A percentile compares a stretch with the other conserved stretches of the same genome.
Evolutionary conservation across 371 early-diverging fungal genomes (phyloP).

Genomic region (Nosema muscidifuracis): DNA sequence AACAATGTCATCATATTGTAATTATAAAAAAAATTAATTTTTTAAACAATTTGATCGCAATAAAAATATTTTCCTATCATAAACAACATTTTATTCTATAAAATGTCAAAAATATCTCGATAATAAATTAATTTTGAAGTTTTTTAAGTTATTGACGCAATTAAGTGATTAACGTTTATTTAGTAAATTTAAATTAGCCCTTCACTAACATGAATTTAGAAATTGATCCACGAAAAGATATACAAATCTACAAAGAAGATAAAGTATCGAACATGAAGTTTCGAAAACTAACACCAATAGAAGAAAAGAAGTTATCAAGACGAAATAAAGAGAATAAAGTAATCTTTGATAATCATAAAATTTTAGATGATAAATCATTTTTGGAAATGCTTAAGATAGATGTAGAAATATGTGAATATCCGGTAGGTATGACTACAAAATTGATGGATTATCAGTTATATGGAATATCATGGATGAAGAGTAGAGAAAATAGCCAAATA

Average conservation of each 20-base stretch:
- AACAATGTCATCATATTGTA: too few relatives aligned
- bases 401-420: not conserved
- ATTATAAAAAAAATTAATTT: too few relatives aligned
- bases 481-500: not conserved
- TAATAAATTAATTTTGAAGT: too few relatives aligned
- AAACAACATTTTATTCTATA: too few relatives aligned
- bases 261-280: not conserved
- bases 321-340: not conserved
- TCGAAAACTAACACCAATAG: slow-evolving; percentile 2
- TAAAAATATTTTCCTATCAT: too few relatives aligned
- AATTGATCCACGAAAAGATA: not conserved
- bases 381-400: not conserved
- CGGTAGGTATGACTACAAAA: not conserved
- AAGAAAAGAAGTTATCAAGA: not conserved
- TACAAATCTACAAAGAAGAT: slow-evolving; percentile 4
- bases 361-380: not conserved
- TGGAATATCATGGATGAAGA: slow-evolving; percentile 8
- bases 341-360: not conserved
- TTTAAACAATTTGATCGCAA: too few relatives aligned
- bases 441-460: slow-evolving; percentile 6
- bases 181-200: too few relatives aligned
- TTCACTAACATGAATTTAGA: not conserved
- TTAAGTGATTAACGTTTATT: too few relatives aligned
- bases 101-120: too few relatives aligned
- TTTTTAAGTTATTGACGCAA: too few relatives aligned